Evolutionary conservation across 108 stramenopile species (phyloP), one percentile per base, ranked within the genome.

Genomic region (Pseudonitzschia multistriata): DNA sequence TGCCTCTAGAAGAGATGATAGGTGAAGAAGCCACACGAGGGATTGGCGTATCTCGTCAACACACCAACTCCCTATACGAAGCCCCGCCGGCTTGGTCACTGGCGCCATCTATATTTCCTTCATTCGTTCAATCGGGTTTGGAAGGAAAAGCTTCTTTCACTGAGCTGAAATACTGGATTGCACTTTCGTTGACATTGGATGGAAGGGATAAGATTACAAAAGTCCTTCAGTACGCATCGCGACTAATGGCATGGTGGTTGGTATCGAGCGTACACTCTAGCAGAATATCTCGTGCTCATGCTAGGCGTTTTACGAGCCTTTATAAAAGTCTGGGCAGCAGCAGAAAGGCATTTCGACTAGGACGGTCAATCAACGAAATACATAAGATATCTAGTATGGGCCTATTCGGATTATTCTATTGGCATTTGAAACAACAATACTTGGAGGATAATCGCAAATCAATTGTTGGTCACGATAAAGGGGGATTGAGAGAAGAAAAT

Each of bases 201-300:
- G 91, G 91, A 1, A 73, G 91, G 0, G 91, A 93, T 64, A 93
- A 93, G 75, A 78, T 90, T 62, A 93, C 91, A 7, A 93, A 93
- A 63, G 63, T 87, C 4, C 59, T 93, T 40, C 89, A 90, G 60
- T 93, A 93, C 56, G 21, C 66, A 7, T 56, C 82, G 30, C 85
- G 91, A 14, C 66, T 93, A 24, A 42, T 90, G 62, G 65, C 70
- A 25, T 89, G 86, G 85, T 88, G 74, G 57, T 83, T 82, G 56
- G 67, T 73, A 3, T 59, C 57, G 10, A 27, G 29, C 33, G 57
- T n/a, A 21, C 11, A n/a, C n/a, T 21, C n/a, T n/a, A 7, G 4
- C 24, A 3, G 21, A 0, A 30, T 11, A 7, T 59, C 31, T 14
- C 3, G 33, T 19, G 84, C 72, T 11, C 66, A 79, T 48, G 57